These are phyloP conservation scores for Globisporangium megalacanthum DNA, from an alignment of 352 stramenopile genomes.

Conservation along the genomic window DNA sequence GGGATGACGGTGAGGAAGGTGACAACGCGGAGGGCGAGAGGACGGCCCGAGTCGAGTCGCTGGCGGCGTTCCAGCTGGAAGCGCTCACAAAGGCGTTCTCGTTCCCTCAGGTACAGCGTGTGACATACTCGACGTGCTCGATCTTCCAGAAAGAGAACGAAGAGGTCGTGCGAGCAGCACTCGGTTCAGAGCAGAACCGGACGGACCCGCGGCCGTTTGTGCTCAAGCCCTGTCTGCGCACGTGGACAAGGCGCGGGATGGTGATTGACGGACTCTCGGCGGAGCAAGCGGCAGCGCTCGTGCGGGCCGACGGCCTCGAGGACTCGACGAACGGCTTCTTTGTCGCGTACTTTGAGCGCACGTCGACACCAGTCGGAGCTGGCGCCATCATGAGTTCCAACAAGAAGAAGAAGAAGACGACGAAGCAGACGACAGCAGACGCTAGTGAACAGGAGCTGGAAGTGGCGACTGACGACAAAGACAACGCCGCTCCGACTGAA, in stretches of 20 bases:
- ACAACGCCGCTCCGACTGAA: background rate
- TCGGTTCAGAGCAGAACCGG: slow-evolving; percentile 59
- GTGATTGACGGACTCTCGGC: slow-evolving; percentile 45
- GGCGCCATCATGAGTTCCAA: background rate
- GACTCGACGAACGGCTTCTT: slow-evolving; percentile 97
- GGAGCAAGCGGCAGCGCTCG: slow-evolving; percentile 73
- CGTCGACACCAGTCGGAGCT: slow-evolving; percentile 6
- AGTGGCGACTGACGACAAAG: background rate
- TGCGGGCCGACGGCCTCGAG: slow-evolving; percentile 89
- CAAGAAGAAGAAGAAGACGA: background rate
- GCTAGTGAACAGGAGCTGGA: background rate
- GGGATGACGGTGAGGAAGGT: background rate
- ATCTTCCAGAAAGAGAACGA: slow-evolving; percentile 96
- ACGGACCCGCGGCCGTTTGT: slow-evolving; percentile 47
- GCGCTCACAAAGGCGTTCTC: slow-evolving; percentile 92
- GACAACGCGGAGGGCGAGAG: slow-evolving; percentile 51
- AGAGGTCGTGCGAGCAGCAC: slow-evolving; percentile 86
- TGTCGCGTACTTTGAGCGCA: slow-evolving; percentile 92
- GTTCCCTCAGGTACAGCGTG: slow-evolving; percentile 90
- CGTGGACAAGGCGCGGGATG: slow-evolving; percentile 73
- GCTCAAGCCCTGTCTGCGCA: slow-evolving; percentile 55
- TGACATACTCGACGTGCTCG: slow-evolving; percentile 98
- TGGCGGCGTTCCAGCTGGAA: slow-evolving; percentile 95
- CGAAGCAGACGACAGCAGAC: slow-evolving; percentile 2
- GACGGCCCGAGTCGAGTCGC: slow-evolving; percentile 76